Evolutionary conservation across 2,329 filamentous ascomycete genomes (phyloP), one percentile per base, ranked within the genome.

Genomic region (Stenocarpella maydis): DNA sequence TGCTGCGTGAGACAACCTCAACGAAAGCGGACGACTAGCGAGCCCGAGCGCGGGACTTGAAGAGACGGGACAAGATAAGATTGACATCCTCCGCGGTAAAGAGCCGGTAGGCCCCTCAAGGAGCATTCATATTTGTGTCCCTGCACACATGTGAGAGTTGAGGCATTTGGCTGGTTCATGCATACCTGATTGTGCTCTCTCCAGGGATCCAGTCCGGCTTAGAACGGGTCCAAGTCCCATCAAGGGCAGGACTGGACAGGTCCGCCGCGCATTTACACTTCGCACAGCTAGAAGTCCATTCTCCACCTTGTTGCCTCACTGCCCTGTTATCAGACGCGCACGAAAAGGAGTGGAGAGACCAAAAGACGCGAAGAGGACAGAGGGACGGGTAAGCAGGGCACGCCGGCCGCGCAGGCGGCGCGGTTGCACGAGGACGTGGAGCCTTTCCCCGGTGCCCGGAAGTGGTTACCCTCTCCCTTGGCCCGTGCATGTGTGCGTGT

Each of bases 11-110:
- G 58, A 63, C 28, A 63, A 24, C 14, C 3, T 63, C 28, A 49
- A 49, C 28, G 58, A 49, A 63, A 63, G 24, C 58, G 58, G 58
- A 55, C 19, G n/a, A 49, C 58, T 63, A 49, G 58, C 58, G 43
- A 49, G n/a, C 12, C 28, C 58, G 37, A 63, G 58, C 58, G 19
- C 8, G 15, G 7, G 28, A 49, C 8, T 47, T 12, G 34, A 21
- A 49, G 43, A n/a, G 58, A 37, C 58, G 41, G 43, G 6, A 63
- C 4, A 26, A 45, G 54, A 58, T n/a, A 58, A 43, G 54, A 43
- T 28, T 58, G 37, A 19, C 54, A 28, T 28, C 9, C 9, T 10
- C 34, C 9, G 28, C 21, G 19, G 14, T 12, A 10, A 39, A 58
- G 41, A 61, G 39, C 26, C 55, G 39, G 39, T 24, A 61, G 39